Conservation (phyloP, 208 protist species). For the Leishmania martiniquensis region DNA sequence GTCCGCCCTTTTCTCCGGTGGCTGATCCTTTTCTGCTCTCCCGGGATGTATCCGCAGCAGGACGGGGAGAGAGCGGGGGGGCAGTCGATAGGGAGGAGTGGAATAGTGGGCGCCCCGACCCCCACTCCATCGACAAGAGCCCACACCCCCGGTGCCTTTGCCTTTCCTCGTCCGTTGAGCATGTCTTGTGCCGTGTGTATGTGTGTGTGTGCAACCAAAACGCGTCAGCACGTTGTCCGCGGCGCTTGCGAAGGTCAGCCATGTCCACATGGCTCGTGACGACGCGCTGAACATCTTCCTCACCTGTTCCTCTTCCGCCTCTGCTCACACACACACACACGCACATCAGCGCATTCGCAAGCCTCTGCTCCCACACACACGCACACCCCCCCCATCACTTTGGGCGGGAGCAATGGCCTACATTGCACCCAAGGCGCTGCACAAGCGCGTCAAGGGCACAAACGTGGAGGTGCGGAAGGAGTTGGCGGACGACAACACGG, state of each 20-base stretch:
- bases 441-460: conserved; percentile 74
- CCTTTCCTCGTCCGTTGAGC: neutral
- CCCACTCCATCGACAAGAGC: neutral
- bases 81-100: neutral
- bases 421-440: conserved; percentile 26
- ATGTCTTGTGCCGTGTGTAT: neutral
- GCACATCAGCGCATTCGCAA: neutral
- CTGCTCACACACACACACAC: neutral
- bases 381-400: neutral
- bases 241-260: neutral
- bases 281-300: neutral
- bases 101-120: too few relatives aligned
- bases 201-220: neutral
- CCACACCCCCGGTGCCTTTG: neutral
- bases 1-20: neutral
- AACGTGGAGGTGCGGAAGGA: conserved; percentile 76
- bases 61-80: too few relatives aligned
- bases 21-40: neutral
- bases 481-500: conserved; percentile 40
- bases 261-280: neutral
- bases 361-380: neutral
- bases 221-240: neutral
- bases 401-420: conserved; percentile 14
- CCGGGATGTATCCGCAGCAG: neutral
- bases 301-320: neutral